Conservation (phyloP, 1,284 basidiomycete genomes). For the Trichosporon sp. region DNA sequence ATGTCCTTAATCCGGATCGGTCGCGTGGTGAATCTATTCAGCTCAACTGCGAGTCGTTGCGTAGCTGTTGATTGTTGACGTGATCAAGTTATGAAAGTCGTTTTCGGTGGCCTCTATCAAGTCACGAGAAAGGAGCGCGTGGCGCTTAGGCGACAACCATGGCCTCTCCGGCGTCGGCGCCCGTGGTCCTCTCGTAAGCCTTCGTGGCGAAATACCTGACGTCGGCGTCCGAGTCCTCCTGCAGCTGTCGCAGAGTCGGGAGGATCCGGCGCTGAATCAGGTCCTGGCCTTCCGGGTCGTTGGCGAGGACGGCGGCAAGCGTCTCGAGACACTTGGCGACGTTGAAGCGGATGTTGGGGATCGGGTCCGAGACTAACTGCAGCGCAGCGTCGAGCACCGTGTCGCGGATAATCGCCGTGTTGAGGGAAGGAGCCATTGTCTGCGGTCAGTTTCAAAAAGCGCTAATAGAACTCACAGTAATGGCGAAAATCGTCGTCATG, state of each 20-base stretch:
- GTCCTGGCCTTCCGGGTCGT: slow-evolving; percentile 64
- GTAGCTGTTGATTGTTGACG: slow-evolving; percentile 61
- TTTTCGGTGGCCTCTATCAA: background rate
- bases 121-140: too few species aligned
- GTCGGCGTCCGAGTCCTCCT: slow-evolving; percentile 89
- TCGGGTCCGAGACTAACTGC: slow-evolving; percentile 79
- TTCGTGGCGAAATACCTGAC: slow-evolving; percentile 55
- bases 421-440: slow-evolving; percentile 93
- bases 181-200: slow-evolving; percentile 45
- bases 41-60: slow-evolving; percentile 41
- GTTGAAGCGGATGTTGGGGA: slow-evolving; percentile 99
- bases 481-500: slow-evolving; percentile 99
- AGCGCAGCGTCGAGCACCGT: slow-evolving; percentile 83
- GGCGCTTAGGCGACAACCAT: slow-evolving; percentile 25
- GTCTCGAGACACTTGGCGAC: slow-evolving; percentile 92
- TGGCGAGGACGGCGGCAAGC: slow-evolving; percentile 65
- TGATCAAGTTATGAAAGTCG: slow-evolving; percentile 48
- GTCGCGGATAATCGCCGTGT: slow-evolving; percentile 73
- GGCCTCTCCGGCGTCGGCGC: slow-evolving; percentile 34
- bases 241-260: slow-evolving; percentile 78
- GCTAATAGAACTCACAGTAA: slow-evolving; percentile 53
- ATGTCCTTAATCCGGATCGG: background rate
- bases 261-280: slow-evolving; percentile 69
- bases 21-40: background rate
- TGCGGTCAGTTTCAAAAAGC: background rate